These are phyloP conservation scores for Echeveria elegans DNA, from an alignment of 164 flowering plant genomes.

Conservation along the genomic window DNA sequence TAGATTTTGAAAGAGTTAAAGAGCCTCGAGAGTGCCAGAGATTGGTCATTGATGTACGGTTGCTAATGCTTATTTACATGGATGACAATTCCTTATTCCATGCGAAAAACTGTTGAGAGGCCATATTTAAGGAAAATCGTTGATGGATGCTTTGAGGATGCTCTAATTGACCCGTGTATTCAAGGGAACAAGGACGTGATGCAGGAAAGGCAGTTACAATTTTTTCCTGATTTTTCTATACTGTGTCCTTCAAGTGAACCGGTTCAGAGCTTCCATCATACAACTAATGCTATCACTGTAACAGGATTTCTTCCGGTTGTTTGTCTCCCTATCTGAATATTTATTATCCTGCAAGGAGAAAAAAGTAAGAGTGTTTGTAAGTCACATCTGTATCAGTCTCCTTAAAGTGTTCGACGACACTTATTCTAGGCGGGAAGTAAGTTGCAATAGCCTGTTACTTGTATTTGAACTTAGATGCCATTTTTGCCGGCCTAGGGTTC, in stretches of 20 bases:
- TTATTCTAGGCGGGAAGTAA: constrained; percentile 71
- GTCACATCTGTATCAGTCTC: constrained; percentile 43
- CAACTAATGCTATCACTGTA: neutral
- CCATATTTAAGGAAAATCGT: constrained; percentile 53
- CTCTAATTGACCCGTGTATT: constrained; percentile 62
- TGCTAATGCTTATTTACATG: constrained; percentile 56
- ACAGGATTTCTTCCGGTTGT: constrained; percentile 58
- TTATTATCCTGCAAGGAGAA: constrained; percentile 66
- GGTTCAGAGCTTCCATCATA: neutral
- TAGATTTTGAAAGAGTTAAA: too few species aligned
- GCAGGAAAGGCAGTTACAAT: constrained; percentile 25
- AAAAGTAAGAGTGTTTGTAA: constrained; percentile 51
- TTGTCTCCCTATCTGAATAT: constrained; percentile 58
- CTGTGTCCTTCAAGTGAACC: neutral
- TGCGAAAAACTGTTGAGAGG: constrained; percentile 49
- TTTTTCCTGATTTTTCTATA: neutral
- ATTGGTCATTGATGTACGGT: constrained; percentile 77
- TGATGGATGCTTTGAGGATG: constrained; percentile 44
- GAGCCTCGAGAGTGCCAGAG: constrained; percentile 68
- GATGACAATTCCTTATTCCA: constrained; percentile 49
- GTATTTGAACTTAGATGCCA: neutral
- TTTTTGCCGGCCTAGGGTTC: neutral
- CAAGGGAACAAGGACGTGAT: constrained; percentile 47
- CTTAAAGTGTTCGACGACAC: constrained; percentile 54
- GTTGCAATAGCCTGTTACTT: constrained; percentile 9